These are phyloP conservation scores for Pachyrhizus erosus DNA, from an alignment of 306 rosid genomes.

Conservation along the genomic window DNA sequence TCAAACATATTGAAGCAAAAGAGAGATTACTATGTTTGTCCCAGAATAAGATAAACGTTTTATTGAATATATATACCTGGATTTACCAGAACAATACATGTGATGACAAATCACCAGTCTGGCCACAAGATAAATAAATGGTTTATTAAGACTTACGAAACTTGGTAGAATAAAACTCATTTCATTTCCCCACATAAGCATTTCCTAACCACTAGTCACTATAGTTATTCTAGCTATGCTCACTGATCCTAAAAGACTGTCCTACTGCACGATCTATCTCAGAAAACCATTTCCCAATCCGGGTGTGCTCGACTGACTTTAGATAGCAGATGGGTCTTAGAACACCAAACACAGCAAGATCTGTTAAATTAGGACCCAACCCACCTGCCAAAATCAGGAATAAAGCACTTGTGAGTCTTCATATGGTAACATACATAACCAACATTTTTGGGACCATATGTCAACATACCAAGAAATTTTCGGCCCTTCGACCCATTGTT, in stretches of 20 bases:
- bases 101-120: slow-evolving; percentile 9
- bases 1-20: neutral
- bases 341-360: slow-evolving; percentile 89
- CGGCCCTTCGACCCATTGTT: slow-evolving; percentile 82
- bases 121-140: slow-evolving; percentile 8
- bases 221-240: slow-evolving; percentile 27
- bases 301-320: slow-evolving; percentile 71
- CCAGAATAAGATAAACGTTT: neutral
- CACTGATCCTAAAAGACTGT: slow-evolving; percentile 60
- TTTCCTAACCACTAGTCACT: slow-evolving; percentile 1
- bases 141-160: slow-evolving; percentile 18
- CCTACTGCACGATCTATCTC: slow-evolving; percentile 77
- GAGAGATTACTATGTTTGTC: neutral
- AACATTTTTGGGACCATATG: neutral
- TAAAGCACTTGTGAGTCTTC: slow-evolving; percentile 23
- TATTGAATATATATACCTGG: slow-evolving; percentile 4
- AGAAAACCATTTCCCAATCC: slow-evolving; percentile 80
- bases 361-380: slow-evolving; percentile 81
- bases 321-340: slow-evolving; percentile 90
- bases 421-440: neutral
- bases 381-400: slow-evolving; percentile 65
- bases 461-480: slow-evolving; percentile 74
- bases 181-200: slow-evolving; percentile 15
- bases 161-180: slow-evolving; percentile 23
- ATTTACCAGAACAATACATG: slow-evolving; percentile 1